Evolutionary conservation across 371 early-diverging fungal species (phyloP), one percentile per base, ranked within the genome.

Genomic region (Dichotomocladium elegans): DNA sequence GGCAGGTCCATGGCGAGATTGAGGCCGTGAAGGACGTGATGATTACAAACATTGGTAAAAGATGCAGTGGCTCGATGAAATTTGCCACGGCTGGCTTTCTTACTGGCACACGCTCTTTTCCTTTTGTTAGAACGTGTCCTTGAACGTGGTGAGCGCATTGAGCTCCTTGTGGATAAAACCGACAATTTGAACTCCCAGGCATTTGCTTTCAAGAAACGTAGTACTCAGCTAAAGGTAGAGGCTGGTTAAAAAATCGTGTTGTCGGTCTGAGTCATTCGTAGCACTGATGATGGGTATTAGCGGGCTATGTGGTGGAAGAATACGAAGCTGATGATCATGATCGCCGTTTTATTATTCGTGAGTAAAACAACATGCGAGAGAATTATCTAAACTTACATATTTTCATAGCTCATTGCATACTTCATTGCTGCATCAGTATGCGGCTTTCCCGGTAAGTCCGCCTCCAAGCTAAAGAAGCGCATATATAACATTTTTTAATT

Each of bases 221-320:
- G 91, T 59, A 92, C 93, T 17, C 87, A 86, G 24, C 67, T 93
- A n/a, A 91, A 84, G 81, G 83, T 83, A 71, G 43, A n/a, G 8
- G 33, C 10, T 3, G 34, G 19, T 15, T 14, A 27, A 24, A 42
- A 28, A 15, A n/a, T 4, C 3, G 1, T 15, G 17, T n/a, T 1
- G 15, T 24, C 14, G 31, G 8, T 8, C 9, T 19, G 12, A 29
- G 12, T 10, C 9, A 42, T 19, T 8, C 21, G 9, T 45, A 12
- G n/a, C 14, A 19, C 37, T 15, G 17, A 37, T 9, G 17, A 12
- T 5, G 17, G n/a, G 19, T 37, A 1, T 4, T 63, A 86, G 74
- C 77, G 92, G 42, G 80, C 80, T 46, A 88, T 93, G 88, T 94
- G 94, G 95, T 96, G 93, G 92, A 93, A 93, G 66, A 93, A 93